phyloP scores from a whole-genome alignment of 164 flowering plant species.

The Kingdonia uniflora region DNA sequence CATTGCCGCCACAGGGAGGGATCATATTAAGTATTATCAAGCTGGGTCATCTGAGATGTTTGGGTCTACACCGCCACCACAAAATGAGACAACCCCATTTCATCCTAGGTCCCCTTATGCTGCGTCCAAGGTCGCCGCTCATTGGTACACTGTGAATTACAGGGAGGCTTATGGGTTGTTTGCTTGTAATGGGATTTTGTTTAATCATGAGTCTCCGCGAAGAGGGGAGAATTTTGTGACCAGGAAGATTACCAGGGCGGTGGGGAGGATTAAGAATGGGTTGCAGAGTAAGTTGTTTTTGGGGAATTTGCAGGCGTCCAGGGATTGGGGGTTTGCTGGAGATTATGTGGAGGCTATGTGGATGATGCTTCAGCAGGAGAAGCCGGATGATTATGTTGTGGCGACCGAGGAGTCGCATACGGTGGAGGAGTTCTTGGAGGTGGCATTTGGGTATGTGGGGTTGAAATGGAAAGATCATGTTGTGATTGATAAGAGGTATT shows the following conservation, averaged over 20 bases:
- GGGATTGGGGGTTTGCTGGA: conserved; percentile 97
- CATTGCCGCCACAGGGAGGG: conserved; percentile 57
- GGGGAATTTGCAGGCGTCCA: conserved; percentile 74
- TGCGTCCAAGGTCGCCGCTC: conserved; percentile 84
- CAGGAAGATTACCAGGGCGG: conserved; percentile 81
- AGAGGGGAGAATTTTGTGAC: conserved; percentile 93
- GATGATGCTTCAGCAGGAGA: conserved; percentile 98
- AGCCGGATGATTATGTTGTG: conserved; percentile 84
- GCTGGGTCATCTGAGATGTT: conserved; percentile 97
- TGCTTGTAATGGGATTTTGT: conserved; percentile 84
- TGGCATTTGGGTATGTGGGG: conserved; percentile 87
- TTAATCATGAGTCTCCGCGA: conserved; percentile 86
- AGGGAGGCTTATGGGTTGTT: conserved; percentile 86
- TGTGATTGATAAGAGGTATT: conserved; percentile 82
- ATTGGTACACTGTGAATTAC: conserved; percentile 96
- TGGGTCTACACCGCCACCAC: conserved; percentile 91
- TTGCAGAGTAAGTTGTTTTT: conserved; percentile 79
- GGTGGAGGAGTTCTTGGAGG: conserved; percentile 85
- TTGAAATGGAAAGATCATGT: conserved; percentile 91
- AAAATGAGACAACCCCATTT: conserved; percentile 67
- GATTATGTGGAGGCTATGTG: conserved; percentile 99
- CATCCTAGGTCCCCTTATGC: conserved; percentile 98
- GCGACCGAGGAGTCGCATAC: conserved; percentile 84
- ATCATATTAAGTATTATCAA: conserved; percentile 62
- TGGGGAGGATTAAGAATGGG: conserved; percentile 82